Percentiles rank a stretch among this genome's conserved stretches.
Conservation (phyloP, 768 basidiomycete genomes). For the Psilocybe cyanescens region DNA sequence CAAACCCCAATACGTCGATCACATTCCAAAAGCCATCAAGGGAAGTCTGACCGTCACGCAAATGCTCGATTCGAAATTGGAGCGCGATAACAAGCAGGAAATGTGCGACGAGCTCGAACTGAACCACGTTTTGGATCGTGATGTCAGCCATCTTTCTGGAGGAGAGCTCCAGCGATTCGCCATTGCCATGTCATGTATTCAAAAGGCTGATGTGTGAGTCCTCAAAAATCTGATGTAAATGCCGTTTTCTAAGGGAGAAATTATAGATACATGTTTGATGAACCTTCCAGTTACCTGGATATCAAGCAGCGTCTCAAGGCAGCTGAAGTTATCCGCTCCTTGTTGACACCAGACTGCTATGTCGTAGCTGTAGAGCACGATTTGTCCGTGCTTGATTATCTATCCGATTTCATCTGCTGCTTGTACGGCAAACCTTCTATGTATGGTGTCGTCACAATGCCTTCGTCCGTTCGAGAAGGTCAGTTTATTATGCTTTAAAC, state of each 20-base stretch:
- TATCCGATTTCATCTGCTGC: conserved; percentile 98
- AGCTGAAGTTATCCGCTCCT: conserved; percentile 90
- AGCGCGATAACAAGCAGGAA: conserved; percentile 85
- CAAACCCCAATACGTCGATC: conserved; percentile 99
- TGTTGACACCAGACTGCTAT: conserved; percentile 85
- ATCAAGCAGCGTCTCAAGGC: conserved; percentile 94
- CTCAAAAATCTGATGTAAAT: not conserved
- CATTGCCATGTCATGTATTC: conserved; percentile 96
- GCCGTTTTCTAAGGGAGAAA: not conserved
- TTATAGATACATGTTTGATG: conserved; percentile 96
- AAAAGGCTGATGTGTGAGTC: conserved; percentile 91
- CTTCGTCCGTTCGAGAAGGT: conserved; percentile 98
- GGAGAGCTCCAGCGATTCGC: conserved; percentile 98
- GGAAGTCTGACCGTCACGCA: conserved; percentile 81
- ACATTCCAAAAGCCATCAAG: conserved; percentile 96
- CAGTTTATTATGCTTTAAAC: conserved; percentile 16
- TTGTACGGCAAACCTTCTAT: conserved; percentile 96
- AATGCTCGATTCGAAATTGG: conserved; percentile 92
- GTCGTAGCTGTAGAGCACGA: conserved; percentile 99
- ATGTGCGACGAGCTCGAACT: conserved; percentile 90
- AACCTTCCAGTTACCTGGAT: conserved; percentile 98
- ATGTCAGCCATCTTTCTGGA: conserved; percentile 86
- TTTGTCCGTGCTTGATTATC: conserved; percentile 95
- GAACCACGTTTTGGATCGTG: conserved; percentile 83
- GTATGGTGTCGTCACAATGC: conserved; percentile 99